Percentiles rank a stretch among this genome's conserved stretches.
Conservation (phyloP, 257 asterid genomes). For the Thymus quinquecostatus region DNA sequence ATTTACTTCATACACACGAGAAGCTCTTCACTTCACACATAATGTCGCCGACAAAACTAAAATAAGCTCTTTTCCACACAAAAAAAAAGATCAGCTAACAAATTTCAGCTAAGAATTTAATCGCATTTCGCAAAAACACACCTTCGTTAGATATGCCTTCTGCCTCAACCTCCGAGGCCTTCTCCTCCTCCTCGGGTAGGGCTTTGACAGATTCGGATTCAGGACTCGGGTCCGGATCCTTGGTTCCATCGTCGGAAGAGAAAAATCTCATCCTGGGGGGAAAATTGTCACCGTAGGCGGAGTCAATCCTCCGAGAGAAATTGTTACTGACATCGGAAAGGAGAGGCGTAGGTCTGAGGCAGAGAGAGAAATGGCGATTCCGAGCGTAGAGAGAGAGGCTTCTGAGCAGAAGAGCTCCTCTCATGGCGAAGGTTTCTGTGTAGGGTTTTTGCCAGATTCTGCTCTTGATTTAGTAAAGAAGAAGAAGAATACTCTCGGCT, state of each 20-base stretch:
- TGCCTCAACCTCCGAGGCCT: constrained; percentile 36
- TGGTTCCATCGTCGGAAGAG: constrained; percentile 53
- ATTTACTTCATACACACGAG: neutral
- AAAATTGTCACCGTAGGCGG: constrained; percentile 26
- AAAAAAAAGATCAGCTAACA: neutral
- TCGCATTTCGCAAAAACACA: constrained; percentile 10
- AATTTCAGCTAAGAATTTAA: neutral
- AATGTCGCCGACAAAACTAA: too few relatives aligned
- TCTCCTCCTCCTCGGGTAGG: constrained; percentile 41
- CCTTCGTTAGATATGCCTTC: constrained; percentile 72
- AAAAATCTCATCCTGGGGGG: constrained; percentile 50
- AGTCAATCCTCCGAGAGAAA: neutral
- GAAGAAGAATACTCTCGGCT: neutral
- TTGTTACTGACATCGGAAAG: constrained; percentile 7
- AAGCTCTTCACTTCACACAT: neutral
- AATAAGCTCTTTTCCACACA: neutral
- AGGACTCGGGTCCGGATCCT: constrained; percentile 33
- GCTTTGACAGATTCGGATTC: constrained; percentile 32
- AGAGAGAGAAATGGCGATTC: constrained; percentile 39
- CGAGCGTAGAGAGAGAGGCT: constrained; percentile 49
- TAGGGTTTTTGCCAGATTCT: constrained; percentile 40
- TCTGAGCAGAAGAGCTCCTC: constrained; percentile 57
- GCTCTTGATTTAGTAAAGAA: neutral
- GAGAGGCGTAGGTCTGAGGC: constrained; percentile 24
- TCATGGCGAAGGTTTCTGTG: constrained; percentile 49